Conservation (phyloP, 2,329 filamentous ascomycete genomes). For the Dendryphion nanum region DNA sequence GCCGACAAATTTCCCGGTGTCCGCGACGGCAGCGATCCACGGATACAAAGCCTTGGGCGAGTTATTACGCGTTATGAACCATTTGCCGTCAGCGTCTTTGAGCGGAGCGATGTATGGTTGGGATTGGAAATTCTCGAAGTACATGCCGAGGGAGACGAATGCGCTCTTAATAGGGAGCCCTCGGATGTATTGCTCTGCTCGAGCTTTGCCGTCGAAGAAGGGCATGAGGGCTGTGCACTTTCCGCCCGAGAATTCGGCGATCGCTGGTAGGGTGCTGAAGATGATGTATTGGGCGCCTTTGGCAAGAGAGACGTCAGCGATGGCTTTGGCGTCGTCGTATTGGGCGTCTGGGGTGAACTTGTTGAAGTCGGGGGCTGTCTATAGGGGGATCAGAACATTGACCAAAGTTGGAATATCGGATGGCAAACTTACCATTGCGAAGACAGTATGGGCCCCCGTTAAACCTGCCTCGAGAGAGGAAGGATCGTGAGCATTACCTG, state of each 20-base stretch:
- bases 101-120: slow-evolving; percentile 25
- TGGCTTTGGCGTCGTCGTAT: slow-evolving; percentile 35
- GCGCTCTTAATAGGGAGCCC: slow-evolving; percentile 28
- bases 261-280: slow-evolving; percentile 39
- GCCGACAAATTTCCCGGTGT: slow-evolving; percentile 43
- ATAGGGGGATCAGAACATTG: too few relatives aligned
- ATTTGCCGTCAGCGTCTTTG: slow-evolving; percentile 28
- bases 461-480: slow-evolving; percentile 46
- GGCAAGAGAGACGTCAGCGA: slow-evolving; percentile 39
- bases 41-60: slow-evolving; percentile 29
- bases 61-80: slow-evolving; percentile 15
- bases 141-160: slow-evolving; percentile 12
- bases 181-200: slow-evolving; percentile 53
- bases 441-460: slow-evolving; percentile 48
- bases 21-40: slow-evolving; percentile 39
- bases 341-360: slow-evolving; percentile 12
- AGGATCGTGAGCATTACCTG: not conserved
- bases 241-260: slow-evolving; percentile 33
- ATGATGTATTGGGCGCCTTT: slow-evolving; percentile 41
- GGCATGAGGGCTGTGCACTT: slow-evolving; percentile 34
- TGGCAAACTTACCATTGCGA: slow-evolving; percentile 46
- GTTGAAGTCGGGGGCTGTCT: too few relatives aligned
- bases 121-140: slow-evolving; percentile 13
- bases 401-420: too few relatives aligned
- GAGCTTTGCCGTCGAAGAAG: slow-evolving; percentile 46